Evolutionary conservation across 306 rosid species (phyloP).

Genomic region (Trifolium pratense): DNA sequence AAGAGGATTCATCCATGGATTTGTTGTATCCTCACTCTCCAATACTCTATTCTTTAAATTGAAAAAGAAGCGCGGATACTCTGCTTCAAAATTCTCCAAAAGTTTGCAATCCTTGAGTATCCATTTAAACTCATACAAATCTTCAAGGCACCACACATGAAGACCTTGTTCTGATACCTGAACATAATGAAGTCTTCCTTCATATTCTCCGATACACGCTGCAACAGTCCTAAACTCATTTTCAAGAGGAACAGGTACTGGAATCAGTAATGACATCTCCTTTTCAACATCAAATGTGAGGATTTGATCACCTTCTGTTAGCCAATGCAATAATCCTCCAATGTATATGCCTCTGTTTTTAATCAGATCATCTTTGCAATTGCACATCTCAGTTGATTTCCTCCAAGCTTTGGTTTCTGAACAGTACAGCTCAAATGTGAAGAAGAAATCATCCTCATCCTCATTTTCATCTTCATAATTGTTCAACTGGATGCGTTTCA

Average conservation of each 20-base stretch:
- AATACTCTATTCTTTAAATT: conserved; percentile 47
- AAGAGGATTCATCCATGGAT: conserved; percentile 60
- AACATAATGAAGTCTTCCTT: conserved; percentile 54
- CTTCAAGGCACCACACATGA: conserved; percentile 65
- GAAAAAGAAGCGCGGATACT: conserved; percentile 43
- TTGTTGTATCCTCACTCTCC: conserved; percentile 6
- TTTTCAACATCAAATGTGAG: conserved; percentile 58
- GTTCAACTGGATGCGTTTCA: conserved; percentile 13
- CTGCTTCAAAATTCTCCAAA: conserved; percentile 54
- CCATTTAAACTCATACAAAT: conserved; percentile 62
- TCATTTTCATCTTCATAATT: not conserved
- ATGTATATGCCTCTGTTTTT: conserved; percentile 52
- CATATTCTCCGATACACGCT: conserved; percentile 66
- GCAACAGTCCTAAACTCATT: conserved; percentile 44
- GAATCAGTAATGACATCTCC: conserved; percentile 55
- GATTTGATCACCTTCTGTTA: conserved; percentile 52
- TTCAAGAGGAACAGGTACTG: conserved; percentile 52
- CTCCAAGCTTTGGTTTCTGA: conserved; percentile 53
- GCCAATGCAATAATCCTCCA: conserved; percentile 60
- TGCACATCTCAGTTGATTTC: conserved; percentile 52
- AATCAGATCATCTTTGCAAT: conserved; percentile 30
- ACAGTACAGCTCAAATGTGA: conserved; percentile 55
- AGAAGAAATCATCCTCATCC: conserved; percentile 31
- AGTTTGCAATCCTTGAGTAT: conserved; percentile 41
- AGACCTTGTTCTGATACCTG: conserved; percentile 63